phyloP scores from a whole-genome alignment of 257 asterid species.

The Penstemon eatonii region DNA sequence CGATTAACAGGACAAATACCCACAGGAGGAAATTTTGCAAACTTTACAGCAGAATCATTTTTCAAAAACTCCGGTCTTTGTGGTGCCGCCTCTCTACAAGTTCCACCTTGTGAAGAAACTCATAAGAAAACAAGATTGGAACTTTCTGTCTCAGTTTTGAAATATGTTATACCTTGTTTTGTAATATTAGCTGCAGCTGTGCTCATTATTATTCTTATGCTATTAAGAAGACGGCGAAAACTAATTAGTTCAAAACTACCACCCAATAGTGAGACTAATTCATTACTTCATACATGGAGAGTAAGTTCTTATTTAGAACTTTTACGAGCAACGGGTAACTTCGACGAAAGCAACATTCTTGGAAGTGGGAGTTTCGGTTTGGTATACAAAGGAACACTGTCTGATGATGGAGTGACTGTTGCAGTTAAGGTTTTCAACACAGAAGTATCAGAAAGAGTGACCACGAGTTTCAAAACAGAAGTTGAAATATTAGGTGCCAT shows the following conservation, averaged over 20 bases:
- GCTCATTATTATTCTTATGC: neutral
- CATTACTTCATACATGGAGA: neutral
- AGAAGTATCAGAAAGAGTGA: conserved; percentile 15
- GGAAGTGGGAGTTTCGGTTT: conserved; percentile 34
- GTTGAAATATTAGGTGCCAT: conserved; percentile 19
- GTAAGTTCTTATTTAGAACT: conserved; percentile 37
- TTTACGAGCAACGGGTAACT: conserved; percentile 24
- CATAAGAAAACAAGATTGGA: conserved; percentile 8
- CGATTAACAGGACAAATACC: conserved; percentile 19
- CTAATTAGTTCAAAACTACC: no score
- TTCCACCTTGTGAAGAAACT: no score
- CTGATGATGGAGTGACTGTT: conserved; percentile 13
- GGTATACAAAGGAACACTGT: conserved; percentile 25
- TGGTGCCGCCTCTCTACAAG: no score
- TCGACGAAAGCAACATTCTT: conserved; percentile 29
- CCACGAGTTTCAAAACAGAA: conserved; percentile 29
- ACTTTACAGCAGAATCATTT: conserved; percentile 30
- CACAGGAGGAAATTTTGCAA: conserved; percentile 30
- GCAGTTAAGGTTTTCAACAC: conserved; percentile 32
- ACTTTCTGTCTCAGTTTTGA: neutral
- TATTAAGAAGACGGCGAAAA: conserved; percentile 1
- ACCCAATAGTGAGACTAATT: no score
- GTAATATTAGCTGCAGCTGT: neutral
- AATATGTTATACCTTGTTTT: conserved; percentile 8
- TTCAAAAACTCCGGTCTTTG: no score